Evolutionary conservation across 768 basidiomycete genomes (phyloP), one percentile per base, ranked within the genome.

Genomic region (Pisolithus sp.): DNA sequence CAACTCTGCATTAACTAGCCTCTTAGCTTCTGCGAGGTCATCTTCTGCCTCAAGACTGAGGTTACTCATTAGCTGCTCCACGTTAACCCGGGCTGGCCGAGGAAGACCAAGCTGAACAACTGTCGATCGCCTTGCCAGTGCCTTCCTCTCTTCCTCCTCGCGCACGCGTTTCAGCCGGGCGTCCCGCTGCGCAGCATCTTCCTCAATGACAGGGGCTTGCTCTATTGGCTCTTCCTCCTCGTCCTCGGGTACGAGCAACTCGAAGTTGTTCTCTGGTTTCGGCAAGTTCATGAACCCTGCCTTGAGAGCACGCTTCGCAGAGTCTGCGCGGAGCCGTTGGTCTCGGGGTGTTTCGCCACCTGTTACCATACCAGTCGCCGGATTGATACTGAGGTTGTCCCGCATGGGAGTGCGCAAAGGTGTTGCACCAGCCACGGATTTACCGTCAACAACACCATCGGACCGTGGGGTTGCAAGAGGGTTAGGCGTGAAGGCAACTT

Each of bases 221-320:
- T 37, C 51, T 6, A 58, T 70, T 12, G 60, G 62, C 5, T 69
- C 76, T 9, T 75, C 78, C 10, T 81, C 88, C 48, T 92, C 89
- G 17, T 92, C 89, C 58, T 95, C 94, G 2, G 90, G 91, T 8
- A 95, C 83, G 40, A 94, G 78, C 43, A 99, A 73, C 70, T 98
- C 94, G 60, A 97, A 98, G 68, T 98, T 95, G 67, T 98, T 97
- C 72, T 97, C 92, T 0, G 96, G 93, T 58, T 83, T 85, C 0
- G 96, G 96, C 15, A 99, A 75, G 54, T 68, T 83, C 70, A 78
- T 78, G 70, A 98, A 97, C 5, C 86, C 89, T 9, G 83, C 80
- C 58, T 86, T 77, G 48, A 98, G 77, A 1, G 86, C 82, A 37
- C 85, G 80, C 65, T 93, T 91, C 5, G 81, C 76, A 21, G 84